These are phyloP conservation scores for Emergomyces africanus DNA, from an alignment of 2,329 filamentous ascomycete genomes.

Conservation along the genomic window DNA sequence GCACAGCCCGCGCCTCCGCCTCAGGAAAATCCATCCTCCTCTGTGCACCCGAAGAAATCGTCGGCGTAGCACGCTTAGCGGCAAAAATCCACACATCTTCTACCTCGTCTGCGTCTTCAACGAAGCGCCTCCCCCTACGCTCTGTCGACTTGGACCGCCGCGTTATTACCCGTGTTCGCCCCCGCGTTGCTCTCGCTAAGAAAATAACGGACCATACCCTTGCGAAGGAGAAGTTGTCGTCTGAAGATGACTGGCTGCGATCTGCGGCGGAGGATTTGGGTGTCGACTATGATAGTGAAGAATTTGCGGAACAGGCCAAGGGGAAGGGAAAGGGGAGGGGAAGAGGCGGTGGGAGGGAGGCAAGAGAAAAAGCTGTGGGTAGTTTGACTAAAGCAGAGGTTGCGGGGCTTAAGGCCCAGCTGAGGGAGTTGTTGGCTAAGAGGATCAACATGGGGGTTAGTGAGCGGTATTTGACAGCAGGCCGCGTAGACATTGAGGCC, in stretches of 20 bases:
- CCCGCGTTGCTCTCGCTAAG: constrained; percentile 70
- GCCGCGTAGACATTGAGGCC: constrained; percentile 66
- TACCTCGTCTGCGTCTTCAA: constrained; percentile 24
- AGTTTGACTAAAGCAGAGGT: constrained; percentile 61
- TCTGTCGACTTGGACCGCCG: constrained; percentile 74
- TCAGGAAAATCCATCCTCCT: constrained; percentile 74
- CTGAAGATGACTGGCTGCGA: constrained; percentile 73
- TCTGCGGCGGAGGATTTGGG: constrained; percentile 83
- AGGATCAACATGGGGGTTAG: constrained; percentile 80
- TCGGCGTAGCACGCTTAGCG: constrained; percentile 68
- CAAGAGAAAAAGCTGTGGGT: constrained; percentile 59
- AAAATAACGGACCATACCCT: constrained; percentile 68
- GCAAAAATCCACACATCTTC: constrained; percentile 66
- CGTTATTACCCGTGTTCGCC: constrained; percentile 61
- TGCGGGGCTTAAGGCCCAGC: constrained; percentile 53
- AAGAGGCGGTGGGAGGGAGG: constrained; percentile 58
- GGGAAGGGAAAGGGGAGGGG: constrained; percentile 56
- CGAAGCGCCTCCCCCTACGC: constrained; percentile 50
- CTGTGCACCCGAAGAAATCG: constrained; percentile 82
- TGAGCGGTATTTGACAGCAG: constrained; percentile 72
- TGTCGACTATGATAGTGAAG: constrained; percentile 84
- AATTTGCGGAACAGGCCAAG: constrained; percentile 52
- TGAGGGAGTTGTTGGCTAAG: constrained; percentile 56
- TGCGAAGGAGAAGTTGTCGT: constrained; percentile 75
- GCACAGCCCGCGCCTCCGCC: constrained; percentile 72